A percentile compares a stretch with the other conserved stretches of the same genome.
These are phyloP conservation scores for Nephromyces sp. DNA, from an alignment of 169 alveolate genomes.

Conservation along the genomic window DNA sequence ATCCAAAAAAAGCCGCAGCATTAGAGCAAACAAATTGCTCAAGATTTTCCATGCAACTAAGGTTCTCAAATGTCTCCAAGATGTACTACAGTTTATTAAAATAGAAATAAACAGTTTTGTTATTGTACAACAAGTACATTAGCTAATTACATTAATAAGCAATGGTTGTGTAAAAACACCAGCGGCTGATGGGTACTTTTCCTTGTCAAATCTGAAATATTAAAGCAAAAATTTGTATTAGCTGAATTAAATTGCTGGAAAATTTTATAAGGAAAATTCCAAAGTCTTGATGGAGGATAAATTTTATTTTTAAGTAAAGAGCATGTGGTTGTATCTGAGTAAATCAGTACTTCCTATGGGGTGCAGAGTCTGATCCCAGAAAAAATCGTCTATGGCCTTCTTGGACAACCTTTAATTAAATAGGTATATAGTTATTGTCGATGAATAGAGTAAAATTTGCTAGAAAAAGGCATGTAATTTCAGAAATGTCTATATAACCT, in stretches of 20 bases:
- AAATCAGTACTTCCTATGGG: constrained; percentile 26
- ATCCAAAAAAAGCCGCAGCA: constrained; percentile 28
- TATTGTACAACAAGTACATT: not conserved
- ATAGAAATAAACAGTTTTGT: not conserved
- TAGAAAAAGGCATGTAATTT: not conserved
- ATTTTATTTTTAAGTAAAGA: not conserved
- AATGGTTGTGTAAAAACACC: constrained; percentile 36
- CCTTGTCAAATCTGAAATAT: constrained; percentile 16
- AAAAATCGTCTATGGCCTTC: constrained; percentile 36
- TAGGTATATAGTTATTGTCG: not conserved
- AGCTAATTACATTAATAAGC: constrained; percentile 21
- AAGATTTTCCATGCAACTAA: constrained; percentile 23
- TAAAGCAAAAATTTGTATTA: not conserved
- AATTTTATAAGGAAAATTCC: not conserved
- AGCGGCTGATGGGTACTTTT: constrained; percentile 26
- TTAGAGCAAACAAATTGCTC: constrained; percentile 10
- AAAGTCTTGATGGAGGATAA: not conserved
- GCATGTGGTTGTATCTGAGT: too few species aligned
- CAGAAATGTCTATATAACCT: not conserved
- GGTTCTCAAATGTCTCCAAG: constrained; percentile 21
- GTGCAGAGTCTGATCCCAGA: constrained; percentile 46
- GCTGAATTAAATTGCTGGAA: not conserved
- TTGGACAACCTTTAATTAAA: constrained; percentile 16
- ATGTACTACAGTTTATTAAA: constrained; percentile 21
- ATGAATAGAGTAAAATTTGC: not conserved